Base-by-base conservation (phyloP, 176 grass and related monocot species). In the Miscanthus lutarioriparius region DNA sequence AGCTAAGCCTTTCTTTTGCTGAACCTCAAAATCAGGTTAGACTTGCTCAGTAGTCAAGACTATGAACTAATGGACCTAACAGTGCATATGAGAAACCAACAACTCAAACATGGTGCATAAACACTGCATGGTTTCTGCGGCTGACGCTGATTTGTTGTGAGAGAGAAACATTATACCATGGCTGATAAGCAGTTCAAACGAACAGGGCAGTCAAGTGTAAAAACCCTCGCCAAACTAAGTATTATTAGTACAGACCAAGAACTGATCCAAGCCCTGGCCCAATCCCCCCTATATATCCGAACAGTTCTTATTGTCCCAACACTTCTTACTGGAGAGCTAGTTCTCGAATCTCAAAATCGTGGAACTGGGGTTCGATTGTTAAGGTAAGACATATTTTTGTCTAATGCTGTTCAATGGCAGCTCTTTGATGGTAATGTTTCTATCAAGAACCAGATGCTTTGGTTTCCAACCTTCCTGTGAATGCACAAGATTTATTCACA, bases 51-150 rank as follows among this genome's bases (percentile, higher is more conserved):
- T 7, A 56, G 20, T 71, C 38, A 62, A 41, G 12, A 49, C 5
- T 71, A 56, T 56, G 19, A 54, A 1, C 6, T 54, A 22, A 61
- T 22, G 13, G 25, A 83, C 7, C 20, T 66, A 35, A 51, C 26
- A 83, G n/a, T 16, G 16, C n/a, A 70, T 80, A 80, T 47, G 45
- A n/a, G 72, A 75, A 54, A 80, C 45, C 37, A 59, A 69, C 37
- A 74, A 63, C 10, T 28, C 22, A 74, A 15, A 28, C 10, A 61
- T 61, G 15, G 14, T 70, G 10, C 38, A 67, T 76, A 62, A 64
- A 70, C 6, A 77, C 10, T 17, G 1, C 17, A 22, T 22, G n/a
- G n/a, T n/a, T n/a, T n/a, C n/a, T n/a, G n/a, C n/a, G n/a, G n/a
- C n/a, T n/a, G n/a, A n/a, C n/a, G n/a, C n/a, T n/a, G n/a, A n/a